Base-by-base conservation (phyloP, 2,329 filamentous ascomycete genomes). In the Aspergillus spinulosporus region DNA sequence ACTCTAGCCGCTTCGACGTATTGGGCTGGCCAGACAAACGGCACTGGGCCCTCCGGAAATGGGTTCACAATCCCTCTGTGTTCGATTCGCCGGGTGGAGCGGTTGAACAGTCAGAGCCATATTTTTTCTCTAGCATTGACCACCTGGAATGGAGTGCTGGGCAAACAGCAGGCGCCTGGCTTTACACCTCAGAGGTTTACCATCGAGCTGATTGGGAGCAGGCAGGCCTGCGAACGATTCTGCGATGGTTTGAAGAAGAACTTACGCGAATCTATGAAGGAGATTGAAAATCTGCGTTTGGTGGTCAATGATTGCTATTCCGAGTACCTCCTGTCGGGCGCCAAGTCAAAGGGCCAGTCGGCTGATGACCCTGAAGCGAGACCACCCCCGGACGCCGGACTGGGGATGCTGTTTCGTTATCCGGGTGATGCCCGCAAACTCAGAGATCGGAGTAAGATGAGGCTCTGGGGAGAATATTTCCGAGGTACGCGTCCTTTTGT, bases 201-300 rank as follows among this genome's bases (percentile, higher is more conserved):
- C 1, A 84, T 99, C 59, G 90, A 96, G 73, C 85, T 99, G 48
- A 90, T 91, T 29, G 93, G 92, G 29, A 94, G 89, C 69, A 86
- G 93, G 54, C 90, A 88, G 69, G 87, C 89, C 47, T 97, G 93
- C 72, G 94, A 99, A 75, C 83, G 92, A 52, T 99, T 99, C 76
- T 99, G 94, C 72, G 94, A 99, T 76, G 91, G 89, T 4, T 80
- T 99, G 62, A 99, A 97, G 76, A 91, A 88, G 70, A 92, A 92
- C 0, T 78, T 99, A 49, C 84, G 93, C 60, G 87, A 91, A 56
- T 91, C 88, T 11, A 92, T 97, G 67, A 91, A 90, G 59, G 92
- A 92, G 62, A 90, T 97, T 3, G 88, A 88, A 51, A 93, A 88
- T 72, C 82, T 97, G 68, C 89, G 92, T 61, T 83, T 84, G 59